Evolutionary conservation across 257 asterid genomes (phyloP).

Genomic region (Anisodus tanguticus): DNA sequence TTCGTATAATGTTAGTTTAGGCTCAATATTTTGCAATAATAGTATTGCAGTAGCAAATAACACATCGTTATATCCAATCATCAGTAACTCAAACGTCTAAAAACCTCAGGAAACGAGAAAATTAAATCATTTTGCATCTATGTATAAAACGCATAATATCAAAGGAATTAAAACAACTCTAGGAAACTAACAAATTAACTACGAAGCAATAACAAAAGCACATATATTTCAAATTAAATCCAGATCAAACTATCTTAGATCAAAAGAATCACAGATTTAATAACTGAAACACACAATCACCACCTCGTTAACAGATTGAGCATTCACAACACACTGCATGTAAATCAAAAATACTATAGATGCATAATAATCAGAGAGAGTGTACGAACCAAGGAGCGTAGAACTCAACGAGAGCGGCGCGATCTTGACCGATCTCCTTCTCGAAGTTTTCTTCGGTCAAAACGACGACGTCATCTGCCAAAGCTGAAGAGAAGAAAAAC

Average conservation of each 20-base stretch:
- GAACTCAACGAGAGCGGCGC: constrained; percentile 89
- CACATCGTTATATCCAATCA: not conserved
- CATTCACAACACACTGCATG: constrained; percentile 15
- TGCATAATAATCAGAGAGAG: not conserved
- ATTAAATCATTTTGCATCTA: not conserved
- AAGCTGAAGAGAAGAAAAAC: constrained; percentile 49
- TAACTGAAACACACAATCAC: not conserved
- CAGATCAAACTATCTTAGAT: not conserved
- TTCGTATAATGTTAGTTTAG: not conserved
- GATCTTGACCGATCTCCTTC: constrained; percentile 87
- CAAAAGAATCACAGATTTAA: constrained; percentile 20
- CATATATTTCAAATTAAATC: not conserved
- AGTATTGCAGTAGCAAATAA: not conserved
- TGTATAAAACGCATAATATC: not conserved
- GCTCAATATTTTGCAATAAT: not conserved
- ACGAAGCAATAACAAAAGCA: not conserved
- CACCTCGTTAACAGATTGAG: not conserved
- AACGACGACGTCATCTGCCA: constrained; percentile 74
- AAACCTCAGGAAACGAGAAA: not conserved
- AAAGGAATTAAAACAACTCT: not conserved
- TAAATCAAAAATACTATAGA: not conserved
- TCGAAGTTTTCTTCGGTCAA: constrained; percentile 85
- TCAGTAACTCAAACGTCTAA: not conserved
- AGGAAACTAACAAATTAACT: not conserved
- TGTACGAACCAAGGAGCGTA: constrained; percentile 81